phyloP scores from a whole-genome alignment of 108 stramenopile genomes.

The Parietichytrium sp. region DNA sequence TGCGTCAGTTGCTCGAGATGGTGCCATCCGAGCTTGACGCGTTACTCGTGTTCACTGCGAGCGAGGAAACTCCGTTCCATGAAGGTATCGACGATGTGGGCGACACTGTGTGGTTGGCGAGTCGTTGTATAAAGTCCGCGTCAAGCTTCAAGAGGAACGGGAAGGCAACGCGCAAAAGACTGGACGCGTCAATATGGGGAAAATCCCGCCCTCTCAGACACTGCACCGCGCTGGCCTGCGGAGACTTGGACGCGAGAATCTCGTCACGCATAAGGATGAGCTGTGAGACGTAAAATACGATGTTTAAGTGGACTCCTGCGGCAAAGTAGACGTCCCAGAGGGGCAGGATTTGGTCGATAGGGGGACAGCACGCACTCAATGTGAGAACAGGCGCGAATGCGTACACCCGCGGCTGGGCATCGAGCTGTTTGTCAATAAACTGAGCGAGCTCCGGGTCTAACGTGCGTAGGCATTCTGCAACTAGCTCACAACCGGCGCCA shows the following conservation, averaged over 20 bases:
- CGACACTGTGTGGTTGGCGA: not conserved
- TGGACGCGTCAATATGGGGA: slow-evolving; percentile 8
- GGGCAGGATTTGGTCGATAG: not conserved
- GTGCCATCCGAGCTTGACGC: too few relatives aligned
- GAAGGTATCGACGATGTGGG: too few relatives aligned
- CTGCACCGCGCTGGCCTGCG: not conserved
- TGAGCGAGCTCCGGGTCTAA: slow-evolving; percentile 23
- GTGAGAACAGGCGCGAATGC: slow-evolving; percentile 26
- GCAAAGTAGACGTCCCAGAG: slow-evolving; percentile 37
- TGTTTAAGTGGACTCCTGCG: slow-evolving; percentile 20
- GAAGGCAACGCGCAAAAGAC: slow-evolving; percentile 3
- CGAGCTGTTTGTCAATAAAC: not conserved
- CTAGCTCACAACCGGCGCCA: not conserved
- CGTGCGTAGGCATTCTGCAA: slow-evolving; percentile 19
- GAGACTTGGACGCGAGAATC: not conserved
- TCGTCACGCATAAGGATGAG: slow-evolving; percentile 12
- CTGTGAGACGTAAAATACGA: slow-evolving; percentile 25
- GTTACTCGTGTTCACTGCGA: too few relatives aligned
- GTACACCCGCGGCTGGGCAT: not conserved
- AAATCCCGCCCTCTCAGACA: slow-evolving; percentile 10
- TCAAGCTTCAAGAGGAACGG: slow-evolving; percentile 31
- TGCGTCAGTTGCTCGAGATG: too few relatives aligned
- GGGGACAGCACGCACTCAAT: slow-evolving; percentile 29
- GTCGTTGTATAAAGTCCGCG: not conserved
- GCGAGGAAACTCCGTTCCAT: too few relatives aligned